phyloP scores from a whole-genome alignment of 768 basidiomycete species.

The Pisolithus orientalis region DNA sequence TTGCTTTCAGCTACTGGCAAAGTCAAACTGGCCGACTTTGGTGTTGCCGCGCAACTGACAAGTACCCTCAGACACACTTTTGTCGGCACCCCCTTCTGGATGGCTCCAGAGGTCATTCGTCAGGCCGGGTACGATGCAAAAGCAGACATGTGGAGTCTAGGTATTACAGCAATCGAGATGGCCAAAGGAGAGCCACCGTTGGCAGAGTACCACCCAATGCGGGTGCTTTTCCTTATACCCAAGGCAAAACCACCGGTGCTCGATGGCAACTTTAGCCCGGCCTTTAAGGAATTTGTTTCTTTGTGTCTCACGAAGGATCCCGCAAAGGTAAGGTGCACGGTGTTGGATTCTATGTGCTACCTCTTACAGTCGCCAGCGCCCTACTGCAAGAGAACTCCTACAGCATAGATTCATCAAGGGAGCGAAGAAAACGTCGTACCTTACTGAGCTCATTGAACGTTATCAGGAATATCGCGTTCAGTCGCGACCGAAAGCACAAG shows the following conservation, averaged over 20 bases:
- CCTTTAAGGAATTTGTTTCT: conserved; percentile 91
- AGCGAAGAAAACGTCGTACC: conserved; percentile 75
- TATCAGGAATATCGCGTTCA: conserved; percentile 70
- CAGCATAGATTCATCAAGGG: conserved; percentile 89
- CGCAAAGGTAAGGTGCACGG: conserved; percentile 44
- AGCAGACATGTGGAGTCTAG: conserved; percentile 97
- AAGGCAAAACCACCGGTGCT: conserved; percentile 91
- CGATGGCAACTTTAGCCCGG: conserved; percentile 76
- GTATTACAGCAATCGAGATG: conserved; percentile 98
- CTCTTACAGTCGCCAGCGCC: conserved; percentile 52
- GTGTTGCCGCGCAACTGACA: conserved; percentile 95
- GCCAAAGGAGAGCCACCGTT: conserved; percentile 95
- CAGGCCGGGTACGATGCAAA: conserved; percentile 95
- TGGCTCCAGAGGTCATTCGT: conserved; percentile 97
- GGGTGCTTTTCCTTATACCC: conserved; percentile 95
- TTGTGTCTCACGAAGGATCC: conserved; percentile 94
- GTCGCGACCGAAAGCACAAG: conserved; percentile 52
- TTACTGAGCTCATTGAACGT: conserved; percentile 85
- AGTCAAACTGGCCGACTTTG: conserved; percentile 98
- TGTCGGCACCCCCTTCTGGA: conserved; percentile 96
- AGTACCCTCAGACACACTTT: conserved; percentile 94
- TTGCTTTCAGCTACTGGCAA: conserved; percentile 84
- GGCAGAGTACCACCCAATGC: conserved; percentile 97
- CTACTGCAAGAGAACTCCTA: conserved; percentile 85
- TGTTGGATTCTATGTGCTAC: not conserved